Percentiles rank a stretch among this genome's conserved stretches.
These are phyloP conservation scores for Magnolia sinica DNA, from an alignment of 164 flowering plant genomes.

Conservation along the genomic window DNA sequence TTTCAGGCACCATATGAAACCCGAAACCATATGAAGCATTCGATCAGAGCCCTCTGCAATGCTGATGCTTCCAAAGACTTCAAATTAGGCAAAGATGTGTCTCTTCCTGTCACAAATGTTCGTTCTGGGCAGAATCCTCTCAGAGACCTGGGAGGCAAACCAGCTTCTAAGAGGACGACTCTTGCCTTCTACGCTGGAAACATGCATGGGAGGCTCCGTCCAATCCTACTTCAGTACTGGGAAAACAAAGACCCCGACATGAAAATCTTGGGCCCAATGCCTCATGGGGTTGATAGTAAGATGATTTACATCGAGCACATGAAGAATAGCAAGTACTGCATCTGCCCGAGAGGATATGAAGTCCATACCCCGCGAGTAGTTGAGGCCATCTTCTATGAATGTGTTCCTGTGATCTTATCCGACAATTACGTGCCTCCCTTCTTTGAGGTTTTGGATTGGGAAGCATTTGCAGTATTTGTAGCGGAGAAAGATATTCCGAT, in stretches of 20 bases:
- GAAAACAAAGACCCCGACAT: conserved; percentile 21
- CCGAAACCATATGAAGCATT: conserved; percentile 22
- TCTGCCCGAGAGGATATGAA: conserved; percentile 39
- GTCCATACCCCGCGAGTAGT: conserved; percentile 39
- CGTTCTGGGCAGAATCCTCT: conserved; percentile 29
- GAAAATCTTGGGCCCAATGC: conserved; percentile 37
- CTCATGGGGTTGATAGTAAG: conserved; percentile 19
- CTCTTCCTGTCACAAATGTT: conserved; percentile 34
- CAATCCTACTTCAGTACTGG: conserved; percentile 18
- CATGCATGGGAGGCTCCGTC: conserved; percentile 42
- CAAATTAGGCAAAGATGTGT: conserved; percentile 37
- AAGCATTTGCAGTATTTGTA: conserved; percentile 34
- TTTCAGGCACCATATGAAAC: conserved; percentile 34
- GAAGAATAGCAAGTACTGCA: conserved; percentile 46
- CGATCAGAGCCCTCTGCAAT: conserved; percentile 50
- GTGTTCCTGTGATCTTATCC: conserved; percentile 45
- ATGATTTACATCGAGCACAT: conserved; percentile 28
- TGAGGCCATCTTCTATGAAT: conserved; percentile 38
- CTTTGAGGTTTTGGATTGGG: conserved; percentile 42
- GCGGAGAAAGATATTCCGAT: conserved; percentile 33
- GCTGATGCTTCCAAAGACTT: conserved; percentile 39
- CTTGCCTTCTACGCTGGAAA: conserved; percentile 48
- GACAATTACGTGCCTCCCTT: conserved; percentile 49
- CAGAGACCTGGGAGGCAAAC: conserved; percentile 35
- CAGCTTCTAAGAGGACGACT: conserved; percentile 28